Evolutionary conservation across 1,284 basidiomycete genomes (phyloP), one percentile per base, ranked within the genome.

Genomic region (Coniferiporia weirii): DNA sequence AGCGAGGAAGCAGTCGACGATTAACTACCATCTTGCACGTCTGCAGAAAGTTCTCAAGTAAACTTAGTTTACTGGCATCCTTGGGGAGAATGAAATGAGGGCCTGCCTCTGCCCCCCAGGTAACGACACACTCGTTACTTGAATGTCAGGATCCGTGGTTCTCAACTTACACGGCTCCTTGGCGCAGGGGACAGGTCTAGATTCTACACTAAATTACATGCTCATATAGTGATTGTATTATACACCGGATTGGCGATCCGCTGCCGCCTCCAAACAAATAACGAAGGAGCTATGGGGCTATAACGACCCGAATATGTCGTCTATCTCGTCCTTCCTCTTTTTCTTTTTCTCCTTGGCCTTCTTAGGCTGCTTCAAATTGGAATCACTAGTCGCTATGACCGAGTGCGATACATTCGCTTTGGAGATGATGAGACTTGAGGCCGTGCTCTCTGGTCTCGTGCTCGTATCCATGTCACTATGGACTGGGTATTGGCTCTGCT

Each of bases 1-100:
- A 62, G 88, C 84, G 69, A 72, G 71, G 52, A 87, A 84, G 58
- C 79, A 79, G 68, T 81, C 89, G 38, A 84, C 87, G 36, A 91
- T 93, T 75, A 93, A 93, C 72, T 93, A 91, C 70, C 90, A 93
- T 70, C 82, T 93, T 64, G 85, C 87, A 66, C 81, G 89, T 66
- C 76, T 92, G 61, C 80, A 82, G 63, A 91, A 89, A 70, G 81
- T 77, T 62, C 79, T 85, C 67, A 85, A 87, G 77, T 88, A 78
- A 50, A 44, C 46, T 2, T 12, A 43, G 10, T 27, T 27, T 27
- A 27, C 27, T 27, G 27, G 27, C 27, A 27, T 5, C 27, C 27
- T n/a, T 27, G 27, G 27, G 27, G 27, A 27, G 27, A n/a, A 27
- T 27, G 27, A 5, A 2, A 27, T 27, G 5, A 27, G 27, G 27